Base-by-base conservation (phyloP, 2,329 filamentous ascomycete genomes). In the Ophiosphaerella herpotricha region DNA sequence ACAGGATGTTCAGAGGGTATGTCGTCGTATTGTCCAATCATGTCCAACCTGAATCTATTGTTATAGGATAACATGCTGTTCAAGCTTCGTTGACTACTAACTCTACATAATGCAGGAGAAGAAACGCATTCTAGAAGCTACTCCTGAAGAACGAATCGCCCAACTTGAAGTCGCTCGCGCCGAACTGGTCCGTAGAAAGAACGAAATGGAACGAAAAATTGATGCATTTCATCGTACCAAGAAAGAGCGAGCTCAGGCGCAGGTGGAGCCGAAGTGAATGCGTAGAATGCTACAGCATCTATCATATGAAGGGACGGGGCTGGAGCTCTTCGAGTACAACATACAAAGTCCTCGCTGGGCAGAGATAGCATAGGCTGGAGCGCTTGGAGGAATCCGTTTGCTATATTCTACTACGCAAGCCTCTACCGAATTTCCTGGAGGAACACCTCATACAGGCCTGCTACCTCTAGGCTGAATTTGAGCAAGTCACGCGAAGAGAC, bases 171-270 rank as follows among this genome's bases (percentile, higher is more conserved):
- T 69, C 39, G 74, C 76, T 44, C 77, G 80, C 38, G 72, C 76
- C n/a, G 76, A 77, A 31, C 68, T 86, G 12, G 64, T 80, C 2
- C 63, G 68, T 6, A 82, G 82, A 63, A 82, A 76, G 65, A 73
- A 74, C 6, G 79, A 79, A 41, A 63, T 87, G 43, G 80, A 86
- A 64, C 77, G 70, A 55, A 86, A 86, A 64, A 79, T 86, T 45
- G 73, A 57, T 5, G 49, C 43, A 12, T 61, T 70, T 16, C 39
- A 49, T 7, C 61, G 65, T 26, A 60, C 56, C 14, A 48, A 45
- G 41, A 52, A 21, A 39, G 52, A 41, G 21, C 59, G 58, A 49
- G 58, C 54, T 36, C 33, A 58, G 16, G 55, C 42, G 35, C 36
- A 49, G 12, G 37, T 37, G 5, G 42, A 47, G 13, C 46, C 45